Base-by-base conservation (phyloP, 2,329 filamentous ascomycete species). In the Beauveria caledonica region DNA sequence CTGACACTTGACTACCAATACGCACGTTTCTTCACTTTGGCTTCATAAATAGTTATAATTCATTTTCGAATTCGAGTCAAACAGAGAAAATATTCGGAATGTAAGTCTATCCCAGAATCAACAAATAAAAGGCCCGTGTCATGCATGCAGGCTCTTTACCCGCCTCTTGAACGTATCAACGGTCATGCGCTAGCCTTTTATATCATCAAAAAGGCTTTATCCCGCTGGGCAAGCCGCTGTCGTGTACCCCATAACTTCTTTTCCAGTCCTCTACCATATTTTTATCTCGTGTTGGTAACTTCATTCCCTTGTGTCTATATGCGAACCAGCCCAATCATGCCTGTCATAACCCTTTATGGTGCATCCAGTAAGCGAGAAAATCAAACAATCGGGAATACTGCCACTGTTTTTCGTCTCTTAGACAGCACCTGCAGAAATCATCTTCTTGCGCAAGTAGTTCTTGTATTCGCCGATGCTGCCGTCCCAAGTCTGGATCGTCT, bases 391-490 rank as follows among this genome's bases (percentile, higher is more conserved):
- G 23, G 29, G 27, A 25, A 29, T 45, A 46, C 45, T 56, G 29
- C 15, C 13, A 53, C 21, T 9, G 27, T 53, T 50, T n/a, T 63
- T 58, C 39, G 52, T 36, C 15, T 70, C 23, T 82, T 90, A 95
- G 73, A 97, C 92, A 66, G 90, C 90, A 74, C 93, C 93, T 60
- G 85, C 78, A 50, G 85, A 84, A 71, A 96, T 79, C 94, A 99
- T 99, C 90, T 97, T 97, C 87, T 97, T 97, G 74, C 93, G 88
- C 71, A 99, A 84, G 78, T 97, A 86, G 80, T 95, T 90, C 90
- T 99, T 99, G 90, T 99, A 99, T 63, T 92, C 87, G 68, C 87
- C 88, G 71, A 99, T 99, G 65, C 78, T 80, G 69, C 93, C 93
- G 64, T 93, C 87, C 94, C 94, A 99, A 70, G 85, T 78, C 69